phyloP scores from a whole-genome alignment of 257 asterid species.

The Solanum etuberosum region DNA sequence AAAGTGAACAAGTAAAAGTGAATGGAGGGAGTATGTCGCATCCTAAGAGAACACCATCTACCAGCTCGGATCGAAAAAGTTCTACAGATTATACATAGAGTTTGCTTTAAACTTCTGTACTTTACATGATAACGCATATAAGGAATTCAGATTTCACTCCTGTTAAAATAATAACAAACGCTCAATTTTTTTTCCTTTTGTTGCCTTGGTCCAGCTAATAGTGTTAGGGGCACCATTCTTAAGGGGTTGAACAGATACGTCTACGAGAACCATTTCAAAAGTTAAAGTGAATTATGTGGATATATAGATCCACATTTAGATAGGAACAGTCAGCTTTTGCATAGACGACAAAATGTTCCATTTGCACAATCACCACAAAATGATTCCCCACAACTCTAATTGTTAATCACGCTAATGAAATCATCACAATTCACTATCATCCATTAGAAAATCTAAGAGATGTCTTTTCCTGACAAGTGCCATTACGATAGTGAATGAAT shows the following conservation, averaged over 20 bases:
- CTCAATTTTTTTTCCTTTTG: not conserved
- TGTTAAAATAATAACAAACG: not conserved
- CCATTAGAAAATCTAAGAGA: not conserved
- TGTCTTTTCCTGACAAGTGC: not conserved
- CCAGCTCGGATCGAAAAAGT: not conserved
- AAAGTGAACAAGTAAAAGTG: not conserved
- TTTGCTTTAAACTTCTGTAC: not conserved
- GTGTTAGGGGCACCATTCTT: not conserved
- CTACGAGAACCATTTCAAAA: not conserved
- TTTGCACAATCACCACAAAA: not conserved
- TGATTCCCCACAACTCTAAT: not conserved
- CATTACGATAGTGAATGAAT: not conserved
- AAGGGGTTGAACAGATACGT: not conserved
- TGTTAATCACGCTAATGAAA: not conserved
- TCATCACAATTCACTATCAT: not conserved
- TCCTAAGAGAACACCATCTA: not conserved
- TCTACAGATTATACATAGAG: not conserved
- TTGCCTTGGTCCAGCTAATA: not conserved
- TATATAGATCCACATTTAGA: not conserved
- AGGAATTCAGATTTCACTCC: not conserved
- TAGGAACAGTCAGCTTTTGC: not conserved
- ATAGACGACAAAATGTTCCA: not conserved
- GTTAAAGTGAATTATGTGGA: not conserved
- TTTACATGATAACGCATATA: not conserved
- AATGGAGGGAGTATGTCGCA: not conserved